Percentiles rank a stretch among this genome's conserved stretches.
Conservation (phyloP, 208 protist species). For the Leishmania guyanensis region DNA sequence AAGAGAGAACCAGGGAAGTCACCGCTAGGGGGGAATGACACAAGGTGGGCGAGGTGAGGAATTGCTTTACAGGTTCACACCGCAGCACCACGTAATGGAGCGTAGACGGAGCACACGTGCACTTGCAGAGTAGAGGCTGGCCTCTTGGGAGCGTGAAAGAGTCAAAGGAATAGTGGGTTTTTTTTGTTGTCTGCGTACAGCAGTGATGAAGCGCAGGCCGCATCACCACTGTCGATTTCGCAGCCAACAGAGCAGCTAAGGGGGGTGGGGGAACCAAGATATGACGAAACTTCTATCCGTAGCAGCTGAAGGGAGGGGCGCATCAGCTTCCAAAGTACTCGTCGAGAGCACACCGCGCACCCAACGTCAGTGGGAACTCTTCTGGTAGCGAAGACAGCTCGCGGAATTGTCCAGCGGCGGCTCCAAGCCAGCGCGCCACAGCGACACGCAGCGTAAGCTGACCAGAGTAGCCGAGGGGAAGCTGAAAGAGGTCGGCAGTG, state of each 20-base stretch:
- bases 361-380: neutral
- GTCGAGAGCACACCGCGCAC: neutral
- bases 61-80: neutral
- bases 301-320: neutral
- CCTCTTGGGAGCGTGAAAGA: neutral
- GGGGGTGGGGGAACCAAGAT: neutral
- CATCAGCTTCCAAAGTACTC: conserved; percentile 8
- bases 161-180: neutral
- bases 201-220: neutral
- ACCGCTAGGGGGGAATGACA: neutral
- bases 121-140: neutral
- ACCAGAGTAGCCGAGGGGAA: conserved; percentile 54
- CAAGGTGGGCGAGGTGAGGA: neutral
- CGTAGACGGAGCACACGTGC: neutral
- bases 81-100: neutral
- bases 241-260: neutral
- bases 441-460: conserved; percentile 49
- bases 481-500: conserved; percentile 56
- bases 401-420: neutral
- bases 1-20: neutral
- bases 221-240: neutral
- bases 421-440: conserved; percentile 44
- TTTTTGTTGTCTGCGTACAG: conserved; percentile 1
- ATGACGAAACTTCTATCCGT: neutral
- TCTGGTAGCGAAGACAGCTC: neutral